Base-by-base conservation (phyloP, 2,329 filamentous ascomycete genomes). In the Ampelomyces quisqualis region DNA sequence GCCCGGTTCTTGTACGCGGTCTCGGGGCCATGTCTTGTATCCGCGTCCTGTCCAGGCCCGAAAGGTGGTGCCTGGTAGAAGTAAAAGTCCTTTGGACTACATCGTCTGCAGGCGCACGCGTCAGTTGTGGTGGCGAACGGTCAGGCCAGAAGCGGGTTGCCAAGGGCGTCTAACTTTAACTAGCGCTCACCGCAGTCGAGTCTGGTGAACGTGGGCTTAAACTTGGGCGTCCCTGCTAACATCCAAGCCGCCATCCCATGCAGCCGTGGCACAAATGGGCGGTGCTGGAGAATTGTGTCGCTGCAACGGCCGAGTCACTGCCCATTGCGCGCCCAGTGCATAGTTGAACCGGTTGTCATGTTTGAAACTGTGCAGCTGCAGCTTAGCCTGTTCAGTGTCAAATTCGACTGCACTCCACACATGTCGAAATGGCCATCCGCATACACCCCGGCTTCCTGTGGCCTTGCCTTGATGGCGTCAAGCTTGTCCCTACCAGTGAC, bases 341-440 rank as follows among this genome's bases (percentile, higher is more conserved):
- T n/a, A n/a, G n/a, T n/a, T n/a, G n/a, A n/a, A n/a, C n/a, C n/a
- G n/a, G n/a, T n/a, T n/a, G n/a, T n/a, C n/a, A n/a, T n/a, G n/a
- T n/a, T n/a, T n/a, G n/a, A n/a, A n/a, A n/a, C n/a, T n/a, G n/a
- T 56, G 62, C 10, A 65, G 47, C 38, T 59, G 60, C 2, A 37
- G 47, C 45, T 45, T 58, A 5, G 42, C 18, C 8, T 37, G 32
- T 57, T 60, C 26, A 60, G 38, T 7, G 60, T 44, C 35, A 72
- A 64, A 43, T 60, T 57, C 69, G 68, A 72, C 35, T 57, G 64
- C 9, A 71, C 43, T 4, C 69, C 68, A 30, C 65, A 60, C 67
- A 72, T 69, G 14, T 65, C 52, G 18, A 70, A 54, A 47, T 55
- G 65, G 4, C 62, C 62, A 28, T 66, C 55, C 3, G 56, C 53